These are phyloP conservation scores for Metarhizium anisopliae DNA, from an alignment of 2,329 filamentous ascomycete genomes.

Conservation along the genomic window DNA sequence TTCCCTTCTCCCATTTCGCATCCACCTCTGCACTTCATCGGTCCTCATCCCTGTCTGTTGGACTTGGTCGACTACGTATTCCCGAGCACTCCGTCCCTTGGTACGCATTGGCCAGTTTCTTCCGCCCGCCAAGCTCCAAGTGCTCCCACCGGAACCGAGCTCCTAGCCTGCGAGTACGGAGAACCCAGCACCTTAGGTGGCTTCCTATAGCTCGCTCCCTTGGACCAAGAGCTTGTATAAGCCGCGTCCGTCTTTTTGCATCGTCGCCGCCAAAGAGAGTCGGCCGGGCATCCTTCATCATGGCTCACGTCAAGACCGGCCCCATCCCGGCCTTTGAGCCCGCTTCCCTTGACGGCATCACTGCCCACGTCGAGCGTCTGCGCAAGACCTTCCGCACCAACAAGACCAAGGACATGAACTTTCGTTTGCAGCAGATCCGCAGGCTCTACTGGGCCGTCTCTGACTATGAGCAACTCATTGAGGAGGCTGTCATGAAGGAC, in stretches of 20 bases:
- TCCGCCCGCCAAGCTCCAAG: not conserved
- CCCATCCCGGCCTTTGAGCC: conserved; percentile 42
- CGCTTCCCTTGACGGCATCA: conserved; percentile 60
- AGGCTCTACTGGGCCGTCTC: conserved; percentile 90
- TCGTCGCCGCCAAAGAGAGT: not conserved
- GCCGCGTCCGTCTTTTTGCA: not conserved
- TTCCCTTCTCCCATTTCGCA: not conserved
- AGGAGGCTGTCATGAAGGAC: conserved; percentile 69
- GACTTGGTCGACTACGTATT: not conserved
- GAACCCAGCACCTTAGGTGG: too few species aligned
- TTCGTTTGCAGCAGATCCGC: conserved; percentile 75
- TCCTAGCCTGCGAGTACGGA: too few species aligned
- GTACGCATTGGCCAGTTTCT: not conserved
- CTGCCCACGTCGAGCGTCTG: conserved; percentile 47
- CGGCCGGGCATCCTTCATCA: conserved; percentile 14
- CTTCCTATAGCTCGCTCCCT: not conserved
- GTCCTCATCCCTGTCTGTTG: not conserved
- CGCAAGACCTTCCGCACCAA: conserved; percentile 66
- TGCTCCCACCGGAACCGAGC: too few species aligned
- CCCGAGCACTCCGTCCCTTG: too few species aligned
- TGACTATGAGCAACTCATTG: conserved; percentile 65
- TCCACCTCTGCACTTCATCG: not conserved
- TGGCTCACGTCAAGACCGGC: conserved; percentile 26
- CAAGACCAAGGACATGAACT: conserved; percentile 75
- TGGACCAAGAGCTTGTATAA: not conserved